Percentiles rank a stretch among this genome's conserved stretches.
Evolutionary conservation across 495 filamentous ascomycete genomes (phyloP).

Genomic region (Oidiodendron maius): DNA sequence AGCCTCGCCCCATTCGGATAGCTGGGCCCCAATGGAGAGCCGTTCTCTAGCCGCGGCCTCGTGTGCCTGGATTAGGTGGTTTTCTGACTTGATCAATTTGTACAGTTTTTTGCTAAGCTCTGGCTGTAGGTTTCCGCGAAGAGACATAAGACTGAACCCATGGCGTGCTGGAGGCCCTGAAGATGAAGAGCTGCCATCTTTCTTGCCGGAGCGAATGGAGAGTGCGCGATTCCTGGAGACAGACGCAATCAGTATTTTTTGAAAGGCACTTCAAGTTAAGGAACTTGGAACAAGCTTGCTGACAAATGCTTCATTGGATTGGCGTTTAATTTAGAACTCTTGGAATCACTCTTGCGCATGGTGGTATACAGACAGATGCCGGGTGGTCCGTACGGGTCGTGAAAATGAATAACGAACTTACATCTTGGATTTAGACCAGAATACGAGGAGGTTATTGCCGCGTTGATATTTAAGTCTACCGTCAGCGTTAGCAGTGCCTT

Average conservation of each 20-base stretch:
- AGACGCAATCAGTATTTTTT: neutral
- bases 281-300: neutral
- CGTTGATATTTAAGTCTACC: neutral
- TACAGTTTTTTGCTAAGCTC: slow-evolving; percentile 79
- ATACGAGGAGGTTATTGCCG: neutral
- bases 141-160: slow-evolving; percentile 69
- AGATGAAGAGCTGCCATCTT: slow-evolving; percentile 35
- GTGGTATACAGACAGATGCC: neutral
- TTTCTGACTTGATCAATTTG: slow-evolving; percentile 88
- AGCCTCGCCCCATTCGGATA: slow-evolving; percentile 95
- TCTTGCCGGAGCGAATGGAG: slow-evolving; percentile 47
- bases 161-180: slow-evolving; percentile 7
- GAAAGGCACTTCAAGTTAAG: too few relatives aligned
- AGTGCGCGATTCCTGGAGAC: slow-evolving; percentile 39
- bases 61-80: slow-evolving; percentile 75
- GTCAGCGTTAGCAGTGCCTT: too few relatives aligned
- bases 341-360: neutral
- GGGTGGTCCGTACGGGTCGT: too few relatives aligned
- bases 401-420: neutral
- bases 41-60: slow-evolving; percentile 78
- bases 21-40: slow-evolving; percentile 73
- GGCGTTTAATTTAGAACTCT: neutral
- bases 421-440: neutral
- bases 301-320: neutral
- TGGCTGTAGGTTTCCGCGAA: slow-evolving; percentile 77